Evolutionary conservation across 2,329 filamentous ascomycete species (phyloP).

Genomic region (Cladobotryum mycophilum): DNA sequence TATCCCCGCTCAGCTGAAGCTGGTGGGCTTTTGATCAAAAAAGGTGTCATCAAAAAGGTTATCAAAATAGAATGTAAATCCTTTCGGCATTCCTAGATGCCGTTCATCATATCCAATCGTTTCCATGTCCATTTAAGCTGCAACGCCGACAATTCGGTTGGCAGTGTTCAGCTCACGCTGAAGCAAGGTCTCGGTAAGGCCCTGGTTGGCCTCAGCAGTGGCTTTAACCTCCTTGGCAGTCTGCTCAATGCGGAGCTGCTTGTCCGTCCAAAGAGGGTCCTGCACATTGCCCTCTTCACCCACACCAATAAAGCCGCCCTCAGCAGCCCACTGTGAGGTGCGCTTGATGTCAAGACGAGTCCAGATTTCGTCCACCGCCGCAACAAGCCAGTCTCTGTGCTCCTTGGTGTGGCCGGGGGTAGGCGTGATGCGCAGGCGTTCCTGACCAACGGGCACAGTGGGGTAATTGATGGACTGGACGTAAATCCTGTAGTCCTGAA

Average conservation of each 20-base stretch:
- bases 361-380: constrained; percentile 85
- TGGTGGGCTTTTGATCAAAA: background rate
- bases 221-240: constrained; percentile 55
- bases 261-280: constrained; percentile 83
- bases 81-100: background rate
- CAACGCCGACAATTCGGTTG: constrained; percentile 23
- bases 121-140: constrained; percentile 15
- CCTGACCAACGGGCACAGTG: constrained; percentile 95
- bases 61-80: too few species aligned
- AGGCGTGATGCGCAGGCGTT: constrained; percentile 90
- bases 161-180: constrained; percentile 43
- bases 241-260: constrained; percentile 73
- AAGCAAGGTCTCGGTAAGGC: constrained; percentile 53
- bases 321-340: constrained; percentile 82
- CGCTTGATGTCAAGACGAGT: constrained; percentile 82
- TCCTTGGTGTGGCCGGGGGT: constrained; percentile 86
- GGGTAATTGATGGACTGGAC: constrained; percentile 99
- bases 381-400: constrained; percentile 78
- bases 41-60: too few species aligned
- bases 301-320: constrained; percentile 93
- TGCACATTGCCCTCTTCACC: constrained; percentile 61
- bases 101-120: background rate
- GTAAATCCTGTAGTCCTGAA: constrained; percentile 88
- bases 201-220: constrained; percentile 28
- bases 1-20: background rate